These are phyloP conservation scores for Calonectria pseudoturangicola DNA, from an alignment of 2,329 filamentous ascomycete genomes.

Conservation along the genomic window DNA sequence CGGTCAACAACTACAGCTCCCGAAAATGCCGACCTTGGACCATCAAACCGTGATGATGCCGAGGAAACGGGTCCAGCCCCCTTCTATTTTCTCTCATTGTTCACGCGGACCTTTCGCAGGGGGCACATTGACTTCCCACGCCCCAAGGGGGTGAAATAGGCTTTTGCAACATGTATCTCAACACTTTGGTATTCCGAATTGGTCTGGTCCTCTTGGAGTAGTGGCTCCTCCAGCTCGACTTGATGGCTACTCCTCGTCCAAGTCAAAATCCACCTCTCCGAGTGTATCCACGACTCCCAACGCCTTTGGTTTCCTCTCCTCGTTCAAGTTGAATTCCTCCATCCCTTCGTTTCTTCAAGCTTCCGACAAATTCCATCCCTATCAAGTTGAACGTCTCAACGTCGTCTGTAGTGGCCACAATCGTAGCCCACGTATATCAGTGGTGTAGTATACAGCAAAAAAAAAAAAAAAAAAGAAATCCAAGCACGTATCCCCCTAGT, in stretches of 20 bases:
- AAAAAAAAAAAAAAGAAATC: slow-evolving; percentile 3
- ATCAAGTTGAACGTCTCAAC: slow-evolving; percentile 22
- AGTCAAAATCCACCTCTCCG: slow-evolving; percentile 20
- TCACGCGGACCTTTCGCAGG: slow-evolving; percentile 30
- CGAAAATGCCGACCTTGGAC: slow-evolving; percentile 11
- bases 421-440: background rate
- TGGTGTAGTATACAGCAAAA: slow-evolving; percentile 27
- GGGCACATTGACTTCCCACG: slow-evolving; percentile 32
- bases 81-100: slow-evolving; percentile 22
- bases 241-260: slow-evolving; percentile 25
- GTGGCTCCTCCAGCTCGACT: slow-evolving; percentile 19
- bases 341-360: slow-evolving; percentile 7
- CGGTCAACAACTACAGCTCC: slow-evolving; percentile 5
- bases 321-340: slow-evolving; percentile 14
- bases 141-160: slow-evolving; percentile 20
- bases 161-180: slow-evolving; percentile 25
- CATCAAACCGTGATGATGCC: slow-evolving; percentile 12
- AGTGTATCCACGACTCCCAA: slow-evolving; percentile 39
- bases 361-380: slow-evolving; percentile 26
- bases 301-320: slow-evolving; percentile 28
- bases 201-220: slow-evolving; percentile 27
- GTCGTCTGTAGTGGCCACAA: slow-evolving; percentile 5
- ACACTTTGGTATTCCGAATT: slow-evolving; percentile 37
- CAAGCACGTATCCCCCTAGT: background rate
- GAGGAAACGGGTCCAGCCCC: slow-evolving; percentile 23